phyloP scores from a whole-genome alignment of 2,329 filamentous ascomycete species.

The Neophaeococcomyces aloes region DNA sequence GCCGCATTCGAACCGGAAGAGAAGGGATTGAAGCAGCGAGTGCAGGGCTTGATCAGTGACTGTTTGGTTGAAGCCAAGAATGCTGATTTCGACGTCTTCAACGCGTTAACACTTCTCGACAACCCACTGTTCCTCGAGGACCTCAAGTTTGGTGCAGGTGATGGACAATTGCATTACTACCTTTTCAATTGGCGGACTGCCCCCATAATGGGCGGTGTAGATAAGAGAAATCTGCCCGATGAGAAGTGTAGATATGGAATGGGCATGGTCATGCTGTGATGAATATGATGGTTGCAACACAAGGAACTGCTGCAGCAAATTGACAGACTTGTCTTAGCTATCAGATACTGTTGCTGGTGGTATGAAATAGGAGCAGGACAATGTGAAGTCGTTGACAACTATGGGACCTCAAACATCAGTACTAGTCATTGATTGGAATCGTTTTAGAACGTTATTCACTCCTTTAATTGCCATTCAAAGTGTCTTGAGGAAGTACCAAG shows the following conservation, averaged over 20 bases:
- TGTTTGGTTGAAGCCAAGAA: conserved; percentile 79
- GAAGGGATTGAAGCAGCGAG: conserved; percentile 59
- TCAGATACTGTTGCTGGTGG: too few species aligned
- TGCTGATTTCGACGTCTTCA: conserved; percentile 82
- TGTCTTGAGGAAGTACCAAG: too few species aligned
- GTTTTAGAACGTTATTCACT: too few species aligned
- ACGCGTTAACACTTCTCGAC: conserved; percentile 85
- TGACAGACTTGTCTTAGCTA: too few species aligned
- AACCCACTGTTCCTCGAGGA: conserved; percentile 88
- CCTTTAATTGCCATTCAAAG: too few species aligned
- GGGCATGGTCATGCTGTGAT: conserved; percentile 71
- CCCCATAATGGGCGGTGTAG: conserved; percentile 74
- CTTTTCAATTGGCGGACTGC: conserved; percentile 92
- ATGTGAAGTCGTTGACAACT: too few species aligned
- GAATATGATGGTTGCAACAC: not conserved
- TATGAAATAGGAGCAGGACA: too few species aligned
- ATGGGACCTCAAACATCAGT: too few species aligned
- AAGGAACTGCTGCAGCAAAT: too few species aligned
- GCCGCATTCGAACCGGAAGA: conserved; percentile 51
- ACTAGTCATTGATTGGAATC: too few species aligned
- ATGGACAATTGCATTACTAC: conserved; percentile 93
- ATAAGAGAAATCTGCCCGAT: conserved; percentile 67
- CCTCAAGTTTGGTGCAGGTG: conserved; percentile 88
- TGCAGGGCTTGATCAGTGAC: conserved; percentile 73
- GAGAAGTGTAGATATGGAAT: conserved; percentile 71